Base-by-base conservation (phyloP, 1,284 basidiomycete species). In the Tranzscheliella williamsii region DNA sequence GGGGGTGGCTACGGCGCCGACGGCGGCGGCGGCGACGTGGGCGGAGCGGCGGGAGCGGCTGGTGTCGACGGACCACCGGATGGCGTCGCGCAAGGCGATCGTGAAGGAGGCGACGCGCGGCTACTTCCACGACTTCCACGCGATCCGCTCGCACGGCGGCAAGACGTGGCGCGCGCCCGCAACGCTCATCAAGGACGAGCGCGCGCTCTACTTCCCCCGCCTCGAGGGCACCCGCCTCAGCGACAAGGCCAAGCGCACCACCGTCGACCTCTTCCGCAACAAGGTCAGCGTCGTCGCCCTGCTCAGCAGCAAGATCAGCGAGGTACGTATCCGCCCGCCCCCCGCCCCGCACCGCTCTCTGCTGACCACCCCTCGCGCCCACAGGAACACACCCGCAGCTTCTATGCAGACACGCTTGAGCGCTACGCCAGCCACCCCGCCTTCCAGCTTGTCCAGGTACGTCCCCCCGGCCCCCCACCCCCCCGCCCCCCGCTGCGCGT, bases 161-260 rank as follows among this genome's bases (percentile, higher is more conserved):
- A 98, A 98, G 81, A 88, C 89, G 9, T 98, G 91, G 92, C 84
- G 93, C 44, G 91, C 90, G 12, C 93, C 93, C 0, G 85, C 83
- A 20, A 89, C 90, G 11, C 82, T 96, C 57, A 91, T 97, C 67
- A 54, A 55, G 9, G 35, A 62, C n/a, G 72, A 75, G 13, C 62
- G 72, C 18, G 48, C 94, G 7, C 80, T 91, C 1, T 97, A 90
- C 79, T 88, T 97, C 48, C 94, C 94, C 1, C 85, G 94, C 67
- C 84, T 98, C n/a, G 78, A 80, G 2, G 94, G 95, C 0, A 86
- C 84, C 34, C 82, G 85, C 17, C 68, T 84, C 3, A 76, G 88
- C 58, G 81, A 83, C 40, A 79, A 82, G n/a, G 73, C 78, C 12
- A 83, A 82, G 43, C 83, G 83, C 17, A 86, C 91, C 74, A 96